phyloP scores from a whole-genome alignment of 148 eudicot genomes.

The Rhododendron vialii region DNA sequence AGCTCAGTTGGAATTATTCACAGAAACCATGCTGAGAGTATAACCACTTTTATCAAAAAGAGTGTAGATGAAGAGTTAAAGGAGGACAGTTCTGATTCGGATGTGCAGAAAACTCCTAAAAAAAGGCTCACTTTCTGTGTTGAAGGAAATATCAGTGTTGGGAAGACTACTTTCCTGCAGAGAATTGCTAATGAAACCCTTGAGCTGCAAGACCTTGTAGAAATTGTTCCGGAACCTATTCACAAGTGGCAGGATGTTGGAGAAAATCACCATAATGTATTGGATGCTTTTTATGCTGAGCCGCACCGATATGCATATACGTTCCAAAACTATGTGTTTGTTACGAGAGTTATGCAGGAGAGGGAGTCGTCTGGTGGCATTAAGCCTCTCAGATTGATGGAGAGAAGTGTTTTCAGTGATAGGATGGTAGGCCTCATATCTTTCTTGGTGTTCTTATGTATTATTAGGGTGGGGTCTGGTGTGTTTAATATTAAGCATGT shows the following conservation, averaged over 20 bases:
- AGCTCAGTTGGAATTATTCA: constrained; percentile 90
- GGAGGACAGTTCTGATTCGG: constrained; percentile 46
- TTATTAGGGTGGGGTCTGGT: background rate
- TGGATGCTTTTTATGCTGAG: constrained; percentile 89
- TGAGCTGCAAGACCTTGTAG: constrained; percentile 87
- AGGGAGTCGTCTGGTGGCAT: constrained; percentile 80
- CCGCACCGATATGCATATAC: constrained; percentile 94
- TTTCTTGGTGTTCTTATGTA: background rate
- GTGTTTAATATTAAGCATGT: background rate
- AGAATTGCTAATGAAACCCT: constrained; percentile 95
- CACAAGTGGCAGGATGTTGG: constrained; percentile 96
- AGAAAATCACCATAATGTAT: constrained; percentile 79
- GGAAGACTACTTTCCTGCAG: constrained; percentile 87
- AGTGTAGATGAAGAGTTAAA: constrained; percentile 79
- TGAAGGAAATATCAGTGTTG: constrained; percentile 96
- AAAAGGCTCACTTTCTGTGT: constrained; percentile 86
- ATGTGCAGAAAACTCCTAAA: constrained; percentile 32
- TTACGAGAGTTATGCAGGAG: constrained; percentile 96
- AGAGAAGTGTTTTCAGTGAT: constrained; percentile 93
- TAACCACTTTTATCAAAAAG: constrained; percentile 71
- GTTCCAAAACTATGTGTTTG: constrained; percentile 95
- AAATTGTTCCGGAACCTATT: constrained; percentile 91
- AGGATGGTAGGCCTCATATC: constrained; percentile 60
- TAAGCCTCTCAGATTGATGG: constrained; percentile 93
- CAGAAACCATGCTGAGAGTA: constrained; percentile 91